Conservation (phyloP, 1,284 basidiomycete genomes). For the Pholiota adiposa region DNA sequence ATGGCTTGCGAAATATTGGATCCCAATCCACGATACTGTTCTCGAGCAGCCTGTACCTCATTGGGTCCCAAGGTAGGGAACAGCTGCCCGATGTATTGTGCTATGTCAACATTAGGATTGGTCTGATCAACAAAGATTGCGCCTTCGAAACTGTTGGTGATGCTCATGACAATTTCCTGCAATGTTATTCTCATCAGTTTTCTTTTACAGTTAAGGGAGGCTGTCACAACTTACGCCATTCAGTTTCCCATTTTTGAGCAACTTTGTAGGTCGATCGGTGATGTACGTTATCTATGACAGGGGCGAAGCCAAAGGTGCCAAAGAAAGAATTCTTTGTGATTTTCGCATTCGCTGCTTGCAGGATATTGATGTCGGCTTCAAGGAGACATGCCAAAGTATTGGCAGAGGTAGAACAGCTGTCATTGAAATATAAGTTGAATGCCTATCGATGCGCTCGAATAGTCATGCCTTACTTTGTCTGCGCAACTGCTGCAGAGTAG, state of each 20-base stretch:
- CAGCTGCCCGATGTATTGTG: conserved; percentile 38
- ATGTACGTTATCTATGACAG: conserved; percentile 51
- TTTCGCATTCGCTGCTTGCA: conserved; percentile 39
- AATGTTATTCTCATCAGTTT: too few species aligned
- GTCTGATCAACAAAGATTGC: conserved; percentile 38
- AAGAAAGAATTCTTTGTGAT: conserved; percentile 40
- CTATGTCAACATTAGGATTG: conserved; percentile 28
- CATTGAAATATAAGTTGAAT: neutral
- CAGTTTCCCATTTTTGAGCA: conserved; percentile 37
- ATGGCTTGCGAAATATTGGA: conserved; percentile 36
- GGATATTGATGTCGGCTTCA: conserved; percentile 26
- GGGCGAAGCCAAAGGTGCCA: conserved; percentile 44
- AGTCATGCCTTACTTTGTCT: conserved; percentile 40
- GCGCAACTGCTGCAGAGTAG: conserved; percentile 35
- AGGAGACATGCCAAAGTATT: conserved; percentile 42
- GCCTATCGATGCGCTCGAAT: too few species aligned
- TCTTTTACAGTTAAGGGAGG: too few species aligned
- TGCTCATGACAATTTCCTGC: conserved; percentile 34
- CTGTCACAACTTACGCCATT: conserved; percentile 44
- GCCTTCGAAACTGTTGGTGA: conserved; percentile 47
- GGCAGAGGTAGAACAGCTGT: conserved; percentile 38
- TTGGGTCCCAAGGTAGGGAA: conserved; percentile 38
- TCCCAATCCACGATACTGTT: conserved; percentile 35
- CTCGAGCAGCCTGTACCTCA: conserved; percentile 29
- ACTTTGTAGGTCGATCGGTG: conserved; percentile 41